Conservation (phyloP, 208 protist species). For the Acanthamoeba healyi region DNA sequence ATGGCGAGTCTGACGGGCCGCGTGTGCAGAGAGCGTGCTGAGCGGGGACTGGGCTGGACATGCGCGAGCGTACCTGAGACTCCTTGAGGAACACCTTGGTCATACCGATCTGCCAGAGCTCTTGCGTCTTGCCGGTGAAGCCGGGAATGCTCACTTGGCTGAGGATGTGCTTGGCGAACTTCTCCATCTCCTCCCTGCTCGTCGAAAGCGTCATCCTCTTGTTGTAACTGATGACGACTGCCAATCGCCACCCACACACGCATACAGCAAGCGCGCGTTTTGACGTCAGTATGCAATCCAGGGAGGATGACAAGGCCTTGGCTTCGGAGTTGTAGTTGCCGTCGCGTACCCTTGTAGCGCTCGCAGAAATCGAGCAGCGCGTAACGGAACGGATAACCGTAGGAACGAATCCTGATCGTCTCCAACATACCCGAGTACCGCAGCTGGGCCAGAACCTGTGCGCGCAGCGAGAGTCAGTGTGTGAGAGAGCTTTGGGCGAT, state of each 20-base stretch:
- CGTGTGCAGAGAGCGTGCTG: too few relatives aligned
- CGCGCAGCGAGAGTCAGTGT: not conserved
- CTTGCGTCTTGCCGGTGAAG: constrained; percentile 15
- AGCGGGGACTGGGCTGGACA: too few relatives aligned
- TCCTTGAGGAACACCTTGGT: constrained; percentile 73
- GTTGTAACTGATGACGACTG: not conserved
- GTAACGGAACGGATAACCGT: constrained; percentile 77
- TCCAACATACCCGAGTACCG: constrained; percentile 83
- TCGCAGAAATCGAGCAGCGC: constrained; percentile 46
- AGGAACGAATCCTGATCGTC: constrained; percentile 77
- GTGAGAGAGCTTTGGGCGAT: too few relatives aligned
- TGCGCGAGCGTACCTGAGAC: not conserved
- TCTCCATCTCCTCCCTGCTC: not conserved
- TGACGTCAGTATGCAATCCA: not conserved
- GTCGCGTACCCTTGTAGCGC: constrained; percentile 43
- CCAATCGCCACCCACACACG: not conserved
- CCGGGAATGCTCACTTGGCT: not conserved
- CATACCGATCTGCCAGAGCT: constrained; percentile 57
- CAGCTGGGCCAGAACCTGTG: constrained; percentile 74
- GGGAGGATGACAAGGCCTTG: too few relatives aligned
- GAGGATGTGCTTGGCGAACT: not conserved
- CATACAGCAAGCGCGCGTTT: not conserved
- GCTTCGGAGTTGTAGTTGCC: too few relatives aligned
- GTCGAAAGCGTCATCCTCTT: not conserved
- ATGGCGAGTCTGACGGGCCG: too few relatives aligned